phyloP scores from a whole-genome alignment of 208 protist species.

The Acanthamoeba royreba region DNA sequence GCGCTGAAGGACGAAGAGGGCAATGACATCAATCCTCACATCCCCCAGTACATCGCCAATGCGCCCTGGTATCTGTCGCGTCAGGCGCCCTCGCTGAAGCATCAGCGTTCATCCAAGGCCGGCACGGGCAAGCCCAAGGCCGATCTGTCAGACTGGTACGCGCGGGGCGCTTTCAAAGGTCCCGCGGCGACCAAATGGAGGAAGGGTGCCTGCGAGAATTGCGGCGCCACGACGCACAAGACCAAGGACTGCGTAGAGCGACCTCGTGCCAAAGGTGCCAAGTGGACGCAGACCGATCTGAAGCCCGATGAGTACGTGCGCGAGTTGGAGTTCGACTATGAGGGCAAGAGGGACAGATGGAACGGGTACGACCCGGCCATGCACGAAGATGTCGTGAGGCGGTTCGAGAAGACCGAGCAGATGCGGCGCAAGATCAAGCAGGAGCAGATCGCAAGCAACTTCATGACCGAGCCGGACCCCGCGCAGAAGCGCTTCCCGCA shows the following conservation, averaged over 20 bases:
- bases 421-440: constrained; percentile 21
- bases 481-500: constrained; percentile 41
- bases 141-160: constrained; percentile 68
- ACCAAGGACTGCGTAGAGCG: constrained; percentile 92
- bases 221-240: constrained; percentile 96
- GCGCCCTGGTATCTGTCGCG: constrained; percentile 93
- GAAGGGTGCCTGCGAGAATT: constrained; percentile 98
- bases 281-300: constrained; percentile 76
- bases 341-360: constrained; percentile 87
- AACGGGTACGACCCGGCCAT: constrained; percentile 81
- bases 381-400: constrained; percentile 70
- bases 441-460: constrained; percentile 38
- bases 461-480: constrained; percentile 31
- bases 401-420: constrained; percentile 68
- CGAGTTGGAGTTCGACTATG: constrained; percentile 72
- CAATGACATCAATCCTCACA: constrained; percentile 95
- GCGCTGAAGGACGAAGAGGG: constrained; percentile 73
- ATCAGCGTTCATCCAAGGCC: constrained; percentile 81
- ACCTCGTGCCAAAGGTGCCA: constrained; percentile 80
- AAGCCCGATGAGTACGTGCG: constrained; percentile 63
- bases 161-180: constrained; percentile 50
- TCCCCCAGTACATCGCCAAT: constrained; percentile 96
- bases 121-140: constrained; percentile 16
- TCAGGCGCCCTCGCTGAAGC: constrained; percentile 84
- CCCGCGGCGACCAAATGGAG: constrained; percentile 74